Conservation (phyloP, 352 stramenopile species). For the Albugo laibachii region DNA sequence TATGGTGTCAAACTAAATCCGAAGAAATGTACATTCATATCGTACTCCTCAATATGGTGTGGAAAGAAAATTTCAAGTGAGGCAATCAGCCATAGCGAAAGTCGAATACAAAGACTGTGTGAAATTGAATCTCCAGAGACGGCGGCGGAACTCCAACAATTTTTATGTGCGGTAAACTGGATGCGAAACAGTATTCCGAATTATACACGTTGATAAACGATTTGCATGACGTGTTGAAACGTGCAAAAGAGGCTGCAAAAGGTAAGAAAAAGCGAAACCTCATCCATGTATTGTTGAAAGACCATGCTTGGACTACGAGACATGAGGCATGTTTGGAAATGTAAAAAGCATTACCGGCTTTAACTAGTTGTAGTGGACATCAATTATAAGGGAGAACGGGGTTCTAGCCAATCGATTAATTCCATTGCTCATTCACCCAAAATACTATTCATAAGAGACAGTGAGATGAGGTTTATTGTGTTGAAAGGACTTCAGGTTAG, state of each 20-base stretch:
- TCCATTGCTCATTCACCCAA: too few relatives aligned
- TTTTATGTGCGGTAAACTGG: too few relatives aligned
- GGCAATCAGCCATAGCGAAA: constrained; percentile 2
- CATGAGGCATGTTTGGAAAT: constrained; percentile 3
- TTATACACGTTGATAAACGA: constrained; percentile 6
- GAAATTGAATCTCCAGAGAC: constrained; percentile 1
- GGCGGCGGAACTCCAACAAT: constrained; percentile 12
- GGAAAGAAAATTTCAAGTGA: background rate
- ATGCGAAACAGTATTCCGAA: constrained; percentile 15
- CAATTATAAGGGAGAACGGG: too few relatives aligned
- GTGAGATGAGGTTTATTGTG: too few relatives aligned
- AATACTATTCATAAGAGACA: too few relatives aligned
- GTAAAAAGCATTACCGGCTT: too few relatives aligned
- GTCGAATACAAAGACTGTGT: constrained; percentile 1
- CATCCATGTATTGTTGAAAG: background rate
- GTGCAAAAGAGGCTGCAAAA: background rate
- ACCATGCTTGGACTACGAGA: constrained; percentile 1
- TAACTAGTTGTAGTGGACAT: too few relatives aligned
- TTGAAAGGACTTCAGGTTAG: too few relatives aligned
- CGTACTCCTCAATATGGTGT: background rate
- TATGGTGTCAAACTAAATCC: constrained; percentile 2
- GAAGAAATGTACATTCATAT: background rate
- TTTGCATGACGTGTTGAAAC: constrained; percentile 5
- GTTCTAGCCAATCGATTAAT: too few relatives aligned
- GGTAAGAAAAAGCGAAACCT: too few relatives aligned